These are phyloP conservation scores for Pythium guiyangense DNA, from an alignment of 352 stramenopile genomes.

Conservation along the genomic window DNA sequence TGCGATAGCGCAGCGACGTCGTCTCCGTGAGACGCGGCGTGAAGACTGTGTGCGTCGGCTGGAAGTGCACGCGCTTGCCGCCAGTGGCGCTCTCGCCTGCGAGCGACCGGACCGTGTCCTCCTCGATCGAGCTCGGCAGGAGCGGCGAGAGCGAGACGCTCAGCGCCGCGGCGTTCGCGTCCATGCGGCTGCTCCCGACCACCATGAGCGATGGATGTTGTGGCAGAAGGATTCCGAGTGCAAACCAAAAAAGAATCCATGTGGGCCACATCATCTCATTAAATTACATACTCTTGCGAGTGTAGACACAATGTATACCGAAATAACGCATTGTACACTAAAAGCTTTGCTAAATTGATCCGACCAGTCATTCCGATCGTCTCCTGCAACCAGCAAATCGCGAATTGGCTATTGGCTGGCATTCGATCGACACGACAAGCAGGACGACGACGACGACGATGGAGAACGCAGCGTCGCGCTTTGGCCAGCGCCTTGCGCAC, in stretches of 20 bases:
- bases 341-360: no score
- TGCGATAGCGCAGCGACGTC: slow-evolving; percentile 68
- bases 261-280: neutral
- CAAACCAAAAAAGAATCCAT: neutral
- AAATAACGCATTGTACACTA: no score
- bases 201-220: slow-evolving; percentile 31
- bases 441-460: slow-evolving; percentile 20
- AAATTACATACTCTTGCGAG: no score
- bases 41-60: slow-evolving; percentile 85
- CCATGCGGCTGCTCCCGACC: slow-evolving; percentile 32
- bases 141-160: slow-evolving; percentile 77
- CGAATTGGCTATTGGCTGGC: no score
- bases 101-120: slow-evolving; percentile 15
- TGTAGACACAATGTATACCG: no score
- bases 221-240: neutral
- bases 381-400: no score
- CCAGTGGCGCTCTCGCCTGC: neutral
- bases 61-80: slow-evolving; percentile 74
- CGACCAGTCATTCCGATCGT: no score
- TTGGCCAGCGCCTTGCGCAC: slow-evolving; percentile 81
- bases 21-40: slow-evolving; percentile 68
- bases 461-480: slow-evolving; percentile 76
- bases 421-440: no score
- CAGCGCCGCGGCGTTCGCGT: slow-evolving; percentile 35
- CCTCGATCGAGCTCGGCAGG: slow-evolving; percentile 73